Evolutionary conservation across 2,329 filamentous ascomycete genomes (phyloP).

Genomic region (Plectosphaerella sp.): DNA sequence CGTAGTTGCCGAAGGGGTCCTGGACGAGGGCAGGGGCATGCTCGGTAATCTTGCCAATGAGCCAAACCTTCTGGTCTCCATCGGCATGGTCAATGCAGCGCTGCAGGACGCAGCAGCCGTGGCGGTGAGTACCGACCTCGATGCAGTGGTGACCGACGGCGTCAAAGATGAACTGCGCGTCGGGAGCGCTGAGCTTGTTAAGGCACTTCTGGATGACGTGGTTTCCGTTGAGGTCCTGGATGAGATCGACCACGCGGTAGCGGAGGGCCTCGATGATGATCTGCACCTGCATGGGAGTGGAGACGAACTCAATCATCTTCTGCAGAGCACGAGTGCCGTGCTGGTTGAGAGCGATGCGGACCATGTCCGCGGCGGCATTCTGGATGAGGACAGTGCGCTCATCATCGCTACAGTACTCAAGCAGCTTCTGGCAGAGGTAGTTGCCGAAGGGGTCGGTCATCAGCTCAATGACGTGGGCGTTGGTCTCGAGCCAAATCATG

Average conservation of each 20-base stretch:
- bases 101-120: constrained; percentile 96
- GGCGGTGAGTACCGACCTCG: constrained; percentile 90
- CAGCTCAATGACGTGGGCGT: constrained; percentile 88
- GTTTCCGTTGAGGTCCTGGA: constrained; percentile 96
- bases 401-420: constrained; percentile 92
- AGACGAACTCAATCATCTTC: constrained; percentile 99
- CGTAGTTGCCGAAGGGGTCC: constrained; percentile 97
- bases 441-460: constrained; percentile 99
- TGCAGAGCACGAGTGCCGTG: constrained; percentile 94
- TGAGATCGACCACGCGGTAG: constrained; percentile 83
- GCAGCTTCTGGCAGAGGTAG: constrained; percentile 96
- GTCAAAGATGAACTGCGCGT: constrained; percentile 96
- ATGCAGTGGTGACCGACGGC: constrained; percentile 85
- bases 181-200: constrained; percentile 79
- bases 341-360: constrained; percentile 92
- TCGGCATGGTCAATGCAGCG: constrained; percentile 97
- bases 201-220: constrained; percentile 99
- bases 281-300: constrained; percentile 76
- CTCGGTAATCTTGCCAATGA: constrained; percentile 82
- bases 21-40: constrained; percentile 88
- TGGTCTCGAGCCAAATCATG: constrained; percentile 92
- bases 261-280: constrained; percentile 83
- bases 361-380: constrained; percentile 82
- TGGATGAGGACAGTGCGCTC: constrained; percentile 91
- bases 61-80: constrained; percentile 79